A percentile compares a stretch with the other conserved stretches of the same genome.
Evolutionary conservation across 306 rosid species (phyloP).

Genomic region (Crataegus laevigata): DNA sequence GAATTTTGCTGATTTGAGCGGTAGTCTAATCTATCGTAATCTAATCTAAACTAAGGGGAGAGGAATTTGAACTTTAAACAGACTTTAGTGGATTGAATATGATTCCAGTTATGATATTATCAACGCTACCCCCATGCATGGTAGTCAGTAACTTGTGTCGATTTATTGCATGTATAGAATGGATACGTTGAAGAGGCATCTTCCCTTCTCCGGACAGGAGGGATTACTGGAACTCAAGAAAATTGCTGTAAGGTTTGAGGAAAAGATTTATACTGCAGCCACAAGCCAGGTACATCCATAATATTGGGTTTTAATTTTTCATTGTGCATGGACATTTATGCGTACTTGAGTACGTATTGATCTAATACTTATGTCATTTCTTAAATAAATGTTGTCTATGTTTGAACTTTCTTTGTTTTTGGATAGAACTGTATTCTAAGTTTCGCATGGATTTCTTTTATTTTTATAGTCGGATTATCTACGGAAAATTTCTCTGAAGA

Average conservation of each 20-base stretch:
- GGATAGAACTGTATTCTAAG: background rate
- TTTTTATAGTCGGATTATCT: conserved; percentile 29
- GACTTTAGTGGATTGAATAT: background rate
- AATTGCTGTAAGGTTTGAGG: conserved; percentile 77
- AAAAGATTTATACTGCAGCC: conserved; percentile 57
- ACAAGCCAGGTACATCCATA: conserved; percentile 46
- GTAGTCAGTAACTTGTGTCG: background rate
- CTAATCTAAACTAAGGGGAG: too few species aligned
- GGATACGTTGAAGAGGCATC: conserved; percentile 57
- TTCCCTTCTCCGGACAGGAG: conserved; percentile 51
- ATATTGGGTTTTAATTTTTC: background rate
- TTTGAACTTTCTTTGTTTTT: background rate
- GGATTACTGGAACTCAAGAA: conserved; percentile 52
- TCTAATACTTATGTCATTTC: background rate
- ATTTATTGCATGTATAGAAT: conserved; percentile 35
- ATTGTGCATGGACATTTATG: background rate
- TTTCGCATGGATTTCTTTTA: background rate
- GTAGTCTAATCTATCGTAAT: background rate
- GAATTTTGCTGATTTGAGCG: background rate
- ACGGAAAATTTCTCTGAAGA: conserved; percentile 27
- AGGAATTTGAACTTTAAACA: background rate
- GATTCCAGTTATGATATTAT: background rate
- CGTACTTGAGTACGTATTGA: background rate
- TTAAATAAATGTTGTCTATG: background rate
- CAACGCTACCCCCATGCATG: background rate